Conservation (phyloP, 352 stramenopile genomes). For the Phytophthora sp. region DNA sequence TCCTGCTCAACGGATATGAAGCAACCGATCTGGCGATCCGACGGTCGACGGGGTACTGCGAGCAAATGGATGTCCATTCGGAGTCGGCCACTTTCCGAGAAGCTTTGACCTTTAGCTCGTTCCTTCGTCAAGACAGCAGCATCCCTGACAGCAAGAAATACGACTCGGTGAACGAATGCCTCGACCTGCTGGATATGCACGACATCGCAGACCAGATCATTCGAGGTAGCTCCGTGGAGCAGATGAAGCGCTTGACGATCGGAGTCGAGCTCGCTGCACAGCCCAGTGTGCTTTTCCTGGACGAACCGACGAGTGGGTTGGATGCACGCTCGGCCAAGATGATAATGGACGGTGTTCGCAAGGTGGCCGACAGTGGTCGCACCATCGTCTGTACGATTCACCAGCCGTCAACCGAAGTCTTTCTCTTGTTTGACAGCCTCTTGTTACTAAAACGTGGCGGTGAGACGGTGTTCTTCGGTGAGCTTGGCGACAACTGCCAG, state of each 20-base stretch:
- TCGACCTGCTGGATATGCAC: constrained; percentile 39
- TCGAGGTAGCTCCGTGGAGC: constrained; percentile 31
- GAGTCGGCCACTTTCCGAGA: constrained; percentile 86
- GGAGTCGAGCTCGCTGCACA: constrained; percentile 74
- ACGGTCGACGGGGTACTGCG: constrained; percentile 48
- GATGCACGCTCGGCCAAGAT: background rate
- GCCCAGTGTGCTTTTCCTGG: constrained; percentile 85
- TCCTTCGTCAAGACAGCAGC: constrained; percentile 52
- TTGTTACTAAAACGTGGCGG: too few relatives aligned
- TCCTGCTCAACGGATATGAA: constrained; percentile 46
- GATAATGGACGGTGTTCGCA: too few relatives aligned
- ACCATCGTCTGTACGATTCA: too few relatives aligned
- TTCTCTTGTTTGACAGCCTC: too few relatives aligned
- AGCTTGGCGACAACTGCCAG: too few relatives aligned
- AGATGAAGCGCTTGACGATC: constrained; percentile 55
- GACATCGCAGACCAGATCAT: constrained; percentile 30
- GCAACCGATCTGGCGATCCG: constrained; percentile 42
- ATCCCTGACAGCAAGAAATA: constrained; percentile 29
- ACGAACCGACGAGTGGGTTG: background rate
- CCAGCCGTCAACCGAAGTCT: too few relatives aligned
- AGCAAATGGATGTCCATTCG: constrained; percentile 88
- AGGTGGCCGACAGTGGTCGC: too few relatives aligned
- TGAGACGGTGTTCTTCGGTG: too few relatives aligned
- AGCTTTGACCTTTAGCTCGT: constrained; percentile 86
- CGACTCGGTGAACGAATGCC: constrained; percentile 38